These are phyloP conservation scores for Physaria fendleri DNA, from an alignment of 345 rosid species.

Conservation along the genomic window DNA sequence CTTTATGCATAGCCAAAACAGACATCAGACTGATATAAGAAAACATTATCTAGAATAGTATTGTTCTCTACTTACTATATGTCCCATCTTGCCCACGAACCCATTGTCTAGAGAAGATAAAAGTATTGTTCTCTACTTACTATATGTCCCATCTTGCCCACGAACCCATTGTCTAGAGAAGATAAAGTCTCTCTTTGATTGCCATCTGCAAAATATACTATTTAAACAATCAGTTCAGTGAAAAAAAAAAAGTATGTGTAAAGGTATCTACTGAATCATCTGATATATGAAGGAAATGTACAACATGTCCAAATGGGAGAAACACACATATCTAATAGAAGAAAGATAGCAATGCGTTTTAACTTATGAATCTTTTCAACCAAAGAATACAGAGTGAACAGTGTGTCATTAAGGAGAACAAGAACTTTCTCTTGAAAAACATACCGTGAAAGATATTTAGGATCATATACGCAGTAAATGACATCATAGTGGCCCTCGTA, in stretches of 20 bases:
- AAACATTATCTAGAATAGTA: neutral
- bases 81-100: slow-evolving; percentile 94
- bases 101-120: slow-evolving; percentile 97
- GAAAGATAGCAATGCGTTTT: neutral
- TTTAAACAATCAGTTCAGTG: slow-evolving; percentile 13
- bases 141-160: slow-evolving; percentile 94
- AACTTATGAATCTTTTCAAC: neutral
- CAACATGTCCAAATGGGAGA: slow-evolving; percentile 12
- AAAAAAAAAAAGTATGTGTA: neutral
- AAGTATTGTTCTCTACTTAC: slow-evolving; percentile 71
- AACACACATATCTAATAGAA: neutral
- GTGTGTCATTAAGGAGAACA: neutral
- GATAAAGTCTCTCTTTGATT: slow-evolving; percentile 82
- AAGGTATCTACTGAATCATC: slow-evolving; percentile 1
- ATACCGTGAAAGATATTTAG: slow-evolving; percentile 79
- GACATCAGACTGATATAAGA: slow-evolving; percentile 6
- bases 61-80: slow-evolving; percentile 59
- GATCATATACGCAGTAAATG: slow-evolving; percentile 77
- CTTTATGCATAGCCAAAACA: slow-evolving; percentile 1
- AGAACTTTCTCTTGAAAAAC: neutral
- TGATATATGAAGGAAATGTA: neutral
- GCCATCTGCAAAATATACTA: slow-evolving; percentile 63
- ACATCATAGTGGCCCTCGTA: slow-evolving; percentile 91
- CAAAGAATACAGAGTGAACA: neutral
- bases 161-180: slow-evolving; percentile 97